Base-by-base conservation (phyloP, 495 filamentous ascomycete species). In the Collariella sp. region DNA sequence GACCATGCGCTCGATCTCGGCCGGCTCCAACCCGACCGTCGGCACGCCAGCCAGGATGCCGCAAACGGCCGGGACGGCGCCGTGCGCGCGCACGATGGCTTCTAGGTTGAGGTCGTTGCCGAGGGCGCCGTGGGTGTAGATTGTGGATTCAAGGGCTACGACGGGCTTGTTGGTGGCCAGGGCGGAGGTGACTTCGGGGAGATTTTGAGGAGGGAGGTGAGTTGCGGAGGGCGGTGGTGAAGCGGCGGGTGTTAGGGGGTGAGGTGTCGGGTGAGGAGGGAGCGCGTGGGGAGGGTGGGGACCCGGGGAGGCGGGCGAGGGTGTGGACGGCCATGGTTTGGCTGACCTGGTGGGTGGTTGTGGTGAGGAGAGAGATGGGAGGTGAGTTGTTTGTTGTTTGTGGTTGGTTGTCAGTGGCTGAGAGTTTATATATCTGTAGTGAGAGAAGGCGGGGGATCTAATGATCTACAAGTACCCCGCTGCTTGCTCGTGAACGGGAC, bases 101-200 rank as follows among this genome's bases (percentile, higher is more conserved):
- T 97, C 91, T 13, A 95, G 76, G 15, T 85, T 83, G 6, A 98
- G 79, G 34, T 91, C 86, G 2, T 89, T 83, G 54, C 88, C 88
- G 34, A 94, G 84, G 59, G 90, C 91, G 22, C 93, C 93, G 82
- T 73, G 64, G 26, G 66, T 75, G 41, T 76, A 74, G 38, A 98
- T 96, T 2, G 93, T 95, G 2, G 88, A 85, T 68, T 98, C 93
- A 10, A 98, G 77, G 31, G 93, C 91, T 12, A 98, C 91, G 7
- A 97, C 83, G 2, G 93, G 91, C 40, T 78, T 80, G 43, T 83
- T 81, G 18, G 79, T 75, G 16, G 79, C 71, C 22, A 96, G 55
- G 45, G 91, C 93, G 60, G 85, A 81, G 38, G 73, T 76, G 13
- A 98, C 83, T 65, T 97, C 91, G 56, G 88, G 7, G 89, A 95